Base-by-base conservation (phyloP, 2,329 filamentous ascomycete genomes). In the Aspergillus costaricaensis region DNA sequence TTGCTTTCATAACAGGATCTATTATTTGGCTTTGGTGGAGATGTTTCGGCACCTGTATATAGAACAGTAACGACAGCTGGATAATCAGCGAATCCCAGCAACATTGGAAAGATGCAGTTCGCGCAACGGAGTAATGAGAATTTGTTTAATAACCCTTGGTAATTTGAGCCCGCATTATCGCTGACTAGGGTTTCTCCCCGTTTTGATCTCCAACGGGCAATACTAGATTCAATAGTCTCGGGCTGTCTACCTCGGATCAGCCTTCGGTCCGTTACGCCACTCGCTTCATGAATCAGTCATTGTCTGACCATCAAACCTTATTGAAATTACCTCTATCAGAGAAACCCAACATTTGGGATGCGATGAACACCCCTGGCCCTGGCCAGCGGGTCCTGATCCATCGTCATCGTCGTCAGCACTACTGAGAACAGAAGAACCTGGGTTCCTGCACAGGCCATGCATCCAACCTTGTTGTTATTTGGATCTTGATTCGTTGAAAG, bases 21-120 rank as follows among this genome's bases (percentile, higher is more conserved):
- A 19, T 56, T 21, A 17, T 55, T 49, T 54, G 48, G 19, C 14
- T 57, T 56, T 55, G 30, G 25, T 47, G 23, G 15, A 21, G 51
- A 14, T 39, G n/a, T 52, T 56, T 56, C 30, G 47, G 52, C 21
- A 56, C 49, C 52, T 60, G 52, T 60, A 60, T 56, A 60, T 60
- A 60, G 58, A 55, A 55, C 27, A 55, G 39, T 30, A 43, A 39
- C 21, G 25, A 32, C 25, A 12, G 43, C 53, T 47, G 53, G 21
- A 47, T 55, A 21, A 17, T 30, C 43, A 27, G 39, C 44, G 32
- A 27, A 55, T 30, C 41, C 30, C 36, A n/a, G 21, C 39, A 23
- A 17, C 38, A 23, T 44, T 27, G 39, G 39, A 32, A 19, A 43
- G 41, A 44, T 23, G 41, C 19, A 44, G 19, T 47, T n/a, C 12